Conservation (phyloP, 345 rosid genomes). For the Balakata baccata region DNA sequence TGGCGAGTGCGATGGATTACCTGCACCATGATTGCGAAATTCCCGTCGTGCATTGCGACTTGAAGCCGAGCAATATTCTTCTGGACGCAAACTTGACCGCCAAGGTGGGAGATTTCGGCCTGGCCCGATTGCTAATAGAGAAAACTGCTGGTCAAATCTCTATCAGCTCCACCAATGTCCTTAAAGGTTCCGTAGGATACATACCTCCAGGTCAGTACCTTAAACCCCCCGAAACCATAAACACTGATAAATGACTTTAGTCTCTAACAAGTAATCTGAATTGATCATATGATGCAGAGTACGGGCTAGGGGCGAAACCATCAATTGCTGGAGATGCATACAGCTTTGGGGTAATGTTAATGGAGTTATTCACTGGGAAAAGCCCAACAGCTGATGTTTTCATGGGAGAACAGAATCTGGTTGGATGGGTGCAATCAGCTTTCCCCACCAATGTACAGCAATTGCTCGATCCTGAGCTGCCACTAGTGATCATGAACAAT, state of each 20-base stretch:
- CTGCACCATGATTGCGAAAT: constrained; percentile 46
- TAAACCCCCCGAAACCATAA: too few species aligned
- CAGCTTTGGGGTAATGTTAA: constrained; percentile 41
- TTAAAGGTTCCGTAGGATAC: constrained; percentile 53
- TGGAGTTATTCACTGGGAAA: constrained; percentile 43
- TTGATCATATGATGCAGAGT: constrained; percentile 33
- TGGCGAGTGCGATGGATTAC: constrained; percentile 47
- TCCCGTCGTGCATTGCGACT: constrained; percentile 58
- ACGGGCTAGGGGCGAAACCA: constrained; percentile 45
- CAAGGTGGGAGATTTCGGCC: constrained; percentile 52
- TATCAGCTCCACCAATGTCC: constrained; percentile 33
- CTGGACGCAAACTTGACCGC: constrained; percentile 47
- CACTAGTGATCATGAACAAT: not conserved
- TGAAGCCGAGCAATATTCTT: constrained; percentile 43
- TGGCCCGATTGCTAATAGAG: constrained; percentile 39
- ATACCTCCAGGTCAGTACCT: constrained; percentile 49
- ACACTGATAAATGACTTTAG: too few species aligned
- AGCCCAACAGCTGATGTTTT: constrained; percentile 42
- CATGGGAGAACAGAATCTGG: constrained; percentile 31
- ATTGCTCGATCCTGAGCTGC: constrained; percentile 38
- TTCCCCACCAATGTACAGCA: constrained; percentile 19
- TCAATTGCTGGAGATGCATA: constrained; percentile 50
- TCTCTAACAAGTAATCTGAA: not conserved
- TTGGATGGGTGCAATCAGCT: constrained; percentile 35
- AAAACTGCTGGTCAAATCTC: constrained; percentile 21